phyloP scores from a whole-genome alignment of 202 grass and related monocot genomes.

The Brachypodium distachyon region DNA sequence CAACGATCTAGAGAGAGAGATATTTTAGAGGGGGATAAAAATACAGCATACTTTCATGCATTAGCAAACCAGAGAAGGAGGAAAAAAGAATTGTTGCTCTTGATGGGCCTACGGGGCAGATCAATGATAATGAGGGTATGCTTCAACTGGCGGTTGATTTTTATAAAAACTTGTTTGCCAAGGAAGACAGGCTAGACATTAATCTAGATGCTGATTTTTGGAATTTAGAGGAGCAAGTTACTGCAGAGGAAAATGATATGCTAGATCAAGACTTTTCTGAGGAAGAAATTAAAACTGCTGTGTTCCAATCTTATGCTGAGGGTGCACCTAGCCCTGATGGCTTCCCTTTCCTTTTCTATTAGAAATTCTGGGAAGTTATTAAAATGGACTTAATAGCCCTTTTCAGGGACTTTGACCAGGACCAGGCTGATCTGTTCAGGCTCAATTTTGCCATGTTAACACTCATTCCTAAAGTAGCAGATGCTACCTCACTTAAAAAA shows the following conservation, averaged over 20 bases:
- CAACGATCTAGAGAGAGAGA: background rate
- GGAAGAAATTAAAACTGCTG: background rate
- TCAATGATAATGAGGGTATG: background rate
- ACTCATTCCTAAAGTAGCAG: too few relatives aligned
- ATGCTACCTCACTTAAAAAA: background rate
- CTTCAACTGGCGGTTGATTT: fast-evolving
- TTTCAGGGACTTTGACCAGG: fast-evolving
- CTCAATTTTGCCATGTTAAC: background rate
- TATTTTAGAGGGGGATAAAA: background rate
- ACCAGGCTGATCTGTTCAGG: fast-evolving
- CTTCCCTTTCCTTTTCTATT: background rate
- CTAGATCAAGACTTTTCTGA: fast-evolving
- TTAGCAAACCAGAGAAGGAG: background rate
- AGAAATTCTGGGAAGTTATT: background rate
- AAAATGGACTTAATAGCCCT: fast-evolving
- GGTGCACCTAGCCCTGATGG: background rate
- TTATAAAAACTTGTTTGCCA: background rate
- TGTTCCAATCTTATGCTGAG: background rate
- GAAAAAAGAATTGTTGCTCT: fast-evolving
- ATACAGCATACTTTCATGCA: background rate
- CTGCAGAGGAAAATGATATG: fast-evolving
- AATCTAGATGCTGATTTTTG: background rate
- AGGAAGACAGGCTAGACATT: background rate
- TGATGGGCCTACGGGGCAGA: fast-evolving
- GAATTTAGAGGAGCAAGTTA: background rate